Evolutionary conservation across 768 basidiomycete species (phyloP).

Genomic region (Phanerochaete sordida): DNA sequence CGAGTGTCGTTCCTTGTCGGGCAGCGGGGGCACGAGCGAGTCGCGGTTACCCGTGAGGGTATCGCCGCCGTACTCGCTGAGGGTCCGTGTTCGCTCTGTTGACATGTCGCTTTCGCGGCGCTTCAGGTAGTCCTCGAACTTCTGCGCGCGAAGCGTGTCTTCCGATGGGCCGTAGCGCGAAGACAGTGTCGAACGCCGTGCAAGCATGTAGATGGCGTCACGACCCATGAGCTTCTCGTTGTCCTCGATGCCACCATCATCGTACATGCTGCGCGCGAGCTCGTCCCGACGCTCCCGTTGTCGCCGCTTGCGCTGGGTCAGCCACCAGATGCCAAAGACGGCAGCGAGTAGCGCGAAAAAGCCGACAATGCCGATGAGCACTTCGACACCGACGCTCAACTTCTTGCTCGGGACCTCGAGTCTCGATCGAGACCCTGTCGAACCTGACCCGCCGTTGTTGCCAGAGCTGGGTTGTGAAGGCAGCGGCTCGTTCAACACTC

Average conservation of each 20-base stretch:
- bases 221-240: slow-evolving; percentile 16
- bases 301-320: slow-evolving; percentile 15
- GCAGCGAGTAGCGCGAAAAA: slow-evolving; percentile 54
- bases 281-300: slow-evolving; percentile 14
- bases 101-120: neutral
- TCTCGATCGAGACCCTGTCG: neutral
- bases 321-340: slow-evolving; percentile 55
- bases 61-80: slow-evolving; percentile 24
- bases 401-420: slow-evolving; percentile 29
- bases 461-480: slow-evolving; percentile 12
- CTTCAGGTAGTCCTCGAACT: slow-evolving; percentile 35
- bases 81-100: neutral
- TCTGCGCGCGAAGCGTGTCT: slow-evolving; percentile 36
- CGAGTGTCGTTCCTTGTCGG: neutral
- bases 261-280: slow-evolving; percentile 10
- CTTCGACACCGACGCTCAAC: slow-evolving; percentile 57
- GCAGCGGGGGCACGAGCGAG: slow-evolving; percentile 22
- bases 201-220: slow-evolving; percentile 35
- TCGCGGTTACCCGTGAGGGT: slow-evolving; percentile 28
- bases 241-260: slow-evolving; percentile 4
- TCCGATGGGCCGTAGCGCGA: slow-evolving; percentile 28
- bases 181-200: slow-evolving; percentile 22
- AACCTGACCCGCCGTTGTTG: neutral
- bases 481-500: slow-evolving; percentile 62
- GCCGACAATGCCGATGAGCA: slow-evolving; percentile 54